Conservation (phyloP, 2,329 filamentous ascomycete genomes). For the Chaetomium strumarium region DNA sequence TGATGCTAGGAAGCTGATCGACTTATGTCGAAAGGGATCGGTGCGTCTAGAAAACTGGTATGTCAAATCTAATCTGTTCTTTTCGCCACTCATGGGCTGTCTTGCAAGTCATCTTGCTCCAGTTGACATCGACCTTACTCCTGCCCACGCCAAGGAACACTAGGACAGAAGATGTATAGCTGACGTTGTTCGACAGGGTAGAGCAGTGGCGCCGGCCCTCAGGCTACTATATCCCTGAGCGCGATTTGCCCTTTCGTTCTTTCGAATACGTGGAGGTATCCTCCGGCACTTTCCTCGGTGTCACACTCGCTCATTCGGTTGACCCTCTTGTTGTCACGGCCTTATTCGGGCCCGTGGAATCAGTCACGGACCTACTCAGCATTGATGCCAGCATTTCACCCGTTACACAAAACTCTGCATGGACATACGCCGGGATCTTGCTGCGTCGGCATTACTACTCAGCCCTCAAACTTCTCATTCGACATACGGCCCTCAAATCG, state of each 20-base stretch:
- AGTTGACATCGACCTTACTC: too few species aligned
- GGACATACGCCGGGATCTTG: not conserved
- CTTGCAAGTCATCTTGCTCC: too few species aligned
- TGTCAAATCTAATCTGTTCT: too few species aligned
- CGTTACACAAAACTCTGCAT: not conserved
- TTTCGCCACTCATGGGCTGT: too few species aligned
- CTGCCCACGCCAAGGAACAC: too few species aligned
- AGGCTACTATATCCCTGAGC: not conserved
- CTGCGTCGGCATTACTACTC: not conserved
- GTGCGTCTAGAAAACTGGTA: not conserved
- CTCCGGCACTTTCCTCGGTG: too few species aligned
- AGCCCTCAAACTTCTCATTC: not conserved
- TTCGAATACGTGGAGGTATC: too few species aligned
- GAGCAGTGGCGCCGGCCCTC: constrained; percentile 1
- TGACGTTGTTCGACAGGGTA: not conserved
- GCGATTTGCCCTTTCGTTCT: not conserved
- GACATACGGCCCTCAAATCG: not conserved
- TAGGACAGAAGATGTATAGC: too few species aligned
- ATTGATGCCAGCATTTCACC: not conserved
- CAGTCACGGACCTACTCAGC: not conserved
- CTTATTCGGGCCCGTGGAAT: not conserved
- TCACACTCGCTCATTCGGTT: not conserved
- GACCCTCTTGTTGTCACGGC: not conserved
- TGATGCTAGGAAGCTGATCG: not conserved
- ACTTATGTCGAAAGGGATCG: not conserved